Percentiles rank a stretch among this genome's conserved stretches.
Evolutionary conservation across 441 rosid genomes (phyloP).

Genomic region (Adansonia rubrostipa): DNA sequence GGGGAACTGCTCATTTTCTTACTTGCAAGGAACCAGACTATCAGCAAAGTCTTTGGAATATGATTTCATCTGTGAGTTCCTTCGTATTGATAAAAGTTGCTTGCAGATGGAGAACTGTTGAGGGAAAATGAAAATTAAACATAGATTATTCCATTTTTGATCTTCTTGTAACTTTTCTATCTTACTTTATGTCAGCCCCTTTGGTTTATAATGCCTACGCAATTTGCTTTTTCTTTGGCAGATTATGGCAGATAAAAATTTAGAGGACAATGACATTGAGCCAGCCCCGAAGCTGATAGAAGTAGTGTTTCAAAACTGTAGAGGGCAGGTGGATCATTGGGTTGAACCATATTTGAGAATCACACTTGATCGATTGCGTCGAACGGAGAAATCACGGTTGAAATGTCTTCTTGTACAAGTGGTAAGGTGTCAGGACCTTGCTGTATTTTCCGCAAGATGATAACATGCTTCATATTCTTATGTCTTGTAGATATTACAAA

Average conservation of each 20-base stretch:
- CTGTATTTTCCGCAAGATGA: conserved; percentile 20
- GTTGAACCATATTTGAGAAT: conserved; percentile 90
- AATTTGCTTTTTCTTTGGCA: conserved; percentile 35
- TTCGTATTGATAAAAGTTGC: conserved; percentile 17
- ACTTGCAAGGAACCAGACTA: conserved; percentile 87
- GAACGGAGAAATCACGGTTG: conserved; percentile 78
- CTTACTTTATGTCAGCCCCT: background rate
- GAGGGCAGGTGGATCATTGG: conserved; percentile 97
- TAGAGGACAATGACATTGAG: conserved; percentile 88
- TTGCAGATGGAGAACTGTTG: background rate
- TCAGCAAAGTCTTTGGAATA: conserved; percentile 95
- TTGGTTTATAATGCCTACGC: conserved; percentile 11
- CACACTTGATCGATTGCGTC: conserved; percentile 74
- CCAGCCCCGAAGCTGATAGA: conserved; percentile 97
- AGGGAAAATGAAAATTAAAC: background rate
- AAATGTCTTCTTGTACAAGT: conserved; percentile 95
- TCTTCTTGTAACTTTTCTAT: background rate
- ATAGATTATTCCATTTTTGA: background rate
- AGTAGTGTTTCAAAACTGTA: conserved; percentile 92
- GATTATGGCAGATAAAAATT: conserved; percentile 84
- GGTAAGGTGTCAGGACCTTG: conserved; percentile 50
- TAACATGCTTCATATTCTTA: background rate
- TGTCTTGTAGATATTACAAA: background rate
- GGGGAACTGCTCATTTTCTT: conserved; percentile 87
- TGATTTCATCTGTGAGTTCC: conserved; percentile 79